Percentiles rank a stretch among this genome's conserved stretches.
Conservation (phyloP, 2,329 filamentous ascomycete species). For the Byssochlamys sp. region DNA sequence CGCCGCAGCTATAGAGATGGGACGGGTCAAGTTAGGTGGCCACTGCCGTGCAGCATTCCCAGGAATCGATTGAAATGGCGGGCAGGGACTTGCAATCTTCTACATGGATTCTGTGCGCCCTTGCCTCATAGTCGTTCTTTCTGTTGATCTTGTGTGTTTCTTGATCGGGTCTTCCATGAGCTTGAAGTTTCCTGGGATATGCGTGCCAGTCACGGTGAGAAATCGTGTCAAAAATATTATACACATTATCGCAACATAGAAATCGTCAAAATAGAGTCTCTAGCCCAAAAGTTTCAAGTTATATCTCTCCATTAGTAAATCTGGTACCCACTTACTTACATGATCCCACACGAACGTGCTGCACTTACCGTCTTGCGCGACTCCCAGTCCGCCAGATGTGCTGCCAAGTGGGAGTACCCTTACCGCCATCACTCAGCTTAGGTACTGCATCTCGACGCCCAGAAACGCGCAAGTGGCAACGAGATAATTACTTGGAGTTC, state of each 20-base stretch:
- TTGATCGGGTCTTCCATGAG: not conserved
- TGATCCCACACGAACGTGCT: not conserved
- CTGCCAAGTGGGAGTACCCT: no score
- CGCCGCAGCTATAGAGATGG: slow-evolving; percentile 12
- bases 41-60: slow-evolving; percentile 33
- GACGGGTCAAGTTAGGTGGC: slow-evolving; percentile 54
- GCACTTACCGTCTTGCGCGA: not conserved
- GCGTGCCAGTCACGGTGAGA: not conserved
- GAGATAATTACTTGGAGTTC: no score
- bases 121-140: not conserved
- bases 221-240: not conserved
- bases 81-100: not conserved
- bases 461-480: no score
- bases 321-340: not conserved
- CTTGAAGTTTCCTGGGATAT: not conserved
- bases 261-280: not conserved
- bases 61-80: not conserved
- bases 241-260: not conserved
- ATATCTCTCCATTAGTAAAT: not conserved
- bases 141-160: not conserved
- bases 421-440: no score
- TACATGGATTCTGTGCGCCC: not conserved
- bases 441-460: no score
- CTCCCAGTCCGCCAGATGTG: no score
- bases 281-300: not conserved